Conservation (phyloP, 441 rosid species). For the Mallotus japonicus region DNA sequence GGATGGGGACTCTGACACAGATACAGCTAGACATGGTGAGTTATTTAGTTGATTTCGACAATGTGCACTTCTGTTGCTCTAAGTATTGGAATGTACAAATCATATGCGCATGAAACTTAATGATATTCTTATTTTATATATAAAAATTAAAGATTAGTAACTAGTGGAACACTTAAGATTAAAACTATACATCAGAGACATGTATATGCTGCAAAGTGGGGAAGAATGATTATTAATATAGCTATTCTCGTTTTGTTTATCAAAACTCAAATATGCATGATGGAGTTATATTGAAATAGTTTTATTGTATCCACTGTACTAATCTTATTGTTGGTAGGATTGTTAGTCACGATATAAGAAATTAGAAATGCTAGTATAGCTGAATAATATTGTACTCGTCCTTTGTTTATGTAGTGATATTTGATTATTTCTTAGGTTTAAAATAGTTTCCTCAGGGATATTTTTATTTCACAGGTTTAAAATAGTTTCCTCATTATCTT, state of each 20-base stretch:
- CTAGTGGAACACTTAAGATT: background rate
- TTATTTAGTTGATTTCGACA: conserved; percentile 13
- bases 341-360: background rate
- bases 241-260: background rate
- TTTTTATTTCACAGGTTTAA: background rate
- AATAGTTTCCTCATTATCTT: background rate
- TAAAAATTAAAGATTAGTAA: background rate
- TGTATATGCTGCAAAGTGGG: background rate
- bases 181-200: background rate
- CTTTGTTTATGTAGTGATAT: background rate
- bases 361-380: background rate
- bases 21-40: conserved; percentile 53
- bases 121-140: background rate
- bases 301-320: background rate
- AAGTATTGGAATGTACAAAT: background rate
- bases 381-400: background rate
- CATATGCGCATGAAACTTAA: background rate
- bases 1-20: conserved; percentile 66
- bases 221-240: background rate
- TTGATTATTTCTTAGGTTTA: background rate
- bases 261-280: background rate
- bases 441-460: background rate
- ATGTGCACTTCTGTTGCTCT: conserved; percentile 5
- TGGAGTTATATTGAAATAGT: background rate
- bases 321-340: background rate